These are phyloP conservation scores for Globisporangium rhizosaccharum DNA, from an alignment of 352 stramenopile species.

Conservation along the genomic window DNA sequence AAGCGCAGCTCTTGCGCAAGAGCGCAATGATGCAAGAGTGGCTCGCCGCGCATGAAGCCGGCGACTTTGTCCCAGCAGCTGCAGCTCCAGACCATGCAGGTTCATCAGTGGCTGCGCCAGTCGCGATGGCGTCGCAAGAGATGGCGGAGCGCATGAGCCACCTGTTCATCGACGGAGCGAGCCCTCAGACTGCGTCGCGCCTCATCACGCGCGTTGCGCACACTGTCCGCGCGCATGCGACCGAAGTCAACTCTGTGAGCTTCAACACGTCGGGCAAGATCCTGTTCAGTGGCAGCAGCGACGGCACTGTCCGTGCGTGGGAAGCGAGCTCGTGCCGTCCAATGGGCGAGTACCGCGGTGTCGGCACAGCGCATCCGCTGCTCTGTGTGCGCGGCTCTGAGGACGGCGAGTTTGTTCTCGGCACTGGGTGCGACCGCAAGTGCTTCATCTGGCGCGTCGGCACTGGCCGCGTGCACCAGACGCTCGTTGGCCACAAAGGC, in stretches of 20 bases:
- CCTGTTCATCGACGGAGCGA: conserved; percentile 23
- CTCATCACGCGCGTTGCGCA: conserved; percentile 40
- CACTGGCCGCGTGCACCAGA: conserved; percentile 77
- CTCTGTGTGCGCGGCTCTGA: conserved; percentile 77
- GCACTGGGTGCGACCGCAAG: conserved; percentile 80
- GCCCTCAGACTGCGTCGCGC: conserved; percentile 12
- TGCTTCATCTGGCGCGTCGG: conserved; percentile 82
- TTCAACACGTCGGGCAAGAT: conserved; percentile 83
- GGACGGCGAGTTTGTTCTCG: conserved; percentile 69
- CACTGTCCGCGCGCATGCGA: conserved; percentile 70
- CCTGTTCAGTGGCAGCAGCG: conserved; percentile 76
- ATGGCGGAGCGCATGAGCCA: conserved; percentile 41
- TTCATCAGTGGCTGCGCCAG: background rate
- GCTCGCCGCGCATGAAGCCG: conserved; percentile 28
- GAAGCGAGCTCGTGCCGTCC: conserved; percentile 42
- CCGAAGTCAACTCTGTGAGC: conserved; percentile 80
- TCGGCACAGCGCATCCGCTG: conserved; percentile 75
- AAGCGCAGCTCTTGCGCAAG: conserved; percentile 36
- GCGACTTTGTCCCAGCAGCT: conserved; percentile 23
- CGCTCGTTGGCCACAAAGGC: conserved; percentile 77
- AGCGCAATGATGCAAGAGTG: too few species aligned
- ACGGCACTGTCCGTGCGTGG: conserved; percentile 78
- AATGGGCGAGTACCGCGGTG: conserved; percentile 70
- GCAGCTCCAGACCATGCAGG: conserved; percentile 22
- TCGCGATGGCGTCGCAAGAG: conserved; percentile 31